These are phyloP conservation scores for Arthrobotrys sphaeroides DNA, from an alignment of 2,329 filamentous ascomycete species.

Conservation along the genomic window DNA sequence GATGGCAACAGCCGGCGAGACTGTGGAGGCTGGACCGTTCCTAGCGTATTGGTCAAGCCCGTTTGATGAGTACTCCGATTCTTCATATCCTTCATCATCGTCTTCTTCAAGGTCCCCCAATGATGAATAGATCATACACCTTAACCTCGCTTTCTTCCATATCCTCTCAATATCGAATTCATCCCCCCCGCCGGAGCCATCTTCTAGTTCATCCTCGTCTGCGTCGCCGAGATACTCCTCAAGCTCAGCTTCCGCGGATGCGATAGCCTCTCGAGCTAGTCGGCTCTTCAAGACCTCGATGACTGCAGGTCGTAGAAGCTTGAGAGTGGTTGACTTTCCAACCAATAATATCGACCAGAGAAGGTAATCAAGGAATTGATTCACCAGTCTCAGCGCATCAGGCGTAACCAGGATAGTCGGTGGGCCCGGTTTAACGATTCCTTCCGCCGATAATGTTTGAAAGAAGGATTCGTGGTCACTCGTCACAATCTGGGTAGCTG, in stretches of 20 bases:
- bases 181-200: conserved; percentile 61
- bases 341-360: conserved; percentile 87
- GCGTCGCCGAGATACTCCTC: conserved; percentile 83
- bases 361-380: conserved; percentile 91
- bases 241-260: conserved; percentile 84
- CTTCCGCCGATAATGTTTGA: conserved; percentile 74
- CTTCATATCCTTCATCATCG: conserved; percentile 88
- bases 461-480: conserved; percentile 82
- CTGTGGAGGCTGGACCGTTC: conserved; percentile 63
- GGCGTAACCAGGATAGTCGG: conserved; percentile 59
- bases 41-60: conserved; percentile 64
- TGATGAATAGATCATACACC: conserved; percentile 98
- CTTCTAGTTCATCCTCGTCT: conserved; percentile 73
- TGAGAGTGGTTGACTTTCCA: conserved; percentile 74
- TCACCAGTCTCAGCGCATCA: conserved; percentile 79
- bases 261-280: conserved; percentile 83
- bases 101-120: conserved; percentile 97
- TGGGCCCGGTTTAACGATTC: conserved; percentile 72
- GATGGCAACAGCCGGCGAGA: conserved; percentile 91
- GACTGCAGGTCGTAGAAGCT: conserved; percentile 79
- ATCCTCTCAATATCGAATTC: conserved; percentile 91
- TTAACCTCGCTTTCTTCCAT: conserved; percentile 90
- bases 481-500: conserved; percentile 90
- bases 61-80: conserved; percentile 76
- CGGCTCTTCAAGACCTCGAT: conserved; percentile 87